Base-by-base conservation (phyloP, 2,329 filamentous ascomycete species). In the Sclerotinia glacialis region DNA sequence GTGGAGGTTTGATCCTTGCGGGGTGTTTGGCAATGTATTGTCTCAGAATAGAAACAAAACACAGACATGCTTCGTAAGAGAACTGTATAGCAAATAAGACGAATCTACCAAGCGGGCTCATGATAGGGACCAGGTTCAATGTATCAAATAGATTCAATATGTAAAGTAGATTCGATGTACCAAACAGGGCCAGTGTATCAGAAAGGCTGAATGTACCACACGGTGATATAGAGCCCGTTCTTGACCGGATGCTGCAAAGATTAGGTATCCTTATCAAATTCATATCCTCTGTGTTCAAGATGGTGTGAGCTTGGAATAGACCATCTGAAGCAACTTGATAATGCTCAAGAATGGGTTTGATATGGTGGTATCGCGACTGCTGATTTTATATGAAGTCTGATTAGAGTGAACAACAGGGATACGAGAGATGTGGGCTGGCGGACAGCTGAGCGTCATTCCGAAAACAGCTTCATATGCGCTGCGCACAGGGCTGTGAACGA, bases 31-130 rank as follows among this genome's bases (percentile, higher is more conserved):
- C 80, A 28, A 86, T 88, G 78, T 81, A 84, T 52, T 72, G 85
- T 69, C 84, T 89, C 67, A 86, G 86, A 37, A 87, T 89, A 67
- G 86, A 89, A 79, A 88, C 85, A 31, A 79, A 85, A 67, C 85
- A 86, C 9, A 80, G 83, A 68, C 84, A 87, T 74, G 80, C 84
- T 53, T 74, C 88, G 56, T 88, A 74, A 65, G 47, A 16, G 34
- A 18, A 18, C 42, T 47, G 42, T 5, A 47, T 28, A 23, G 18
- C 2, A 46, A 8, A 23, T 2, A 31, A 28, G 28, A 23, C 3
- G 31, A 6, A 18, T 18, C 9, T 26, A 42, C n/a, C n/a, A 56
- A 18, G n/a, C 4, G 53, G 9, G 18, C 37, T 56, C n/a, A 18
- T 23, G 40, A 16, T 23, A n/a, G n/a, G n/a, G 21, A 37, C 14